Conservation (phyloP, 768 basidiomycete species). For the Tylopilus sp. region DNA sequence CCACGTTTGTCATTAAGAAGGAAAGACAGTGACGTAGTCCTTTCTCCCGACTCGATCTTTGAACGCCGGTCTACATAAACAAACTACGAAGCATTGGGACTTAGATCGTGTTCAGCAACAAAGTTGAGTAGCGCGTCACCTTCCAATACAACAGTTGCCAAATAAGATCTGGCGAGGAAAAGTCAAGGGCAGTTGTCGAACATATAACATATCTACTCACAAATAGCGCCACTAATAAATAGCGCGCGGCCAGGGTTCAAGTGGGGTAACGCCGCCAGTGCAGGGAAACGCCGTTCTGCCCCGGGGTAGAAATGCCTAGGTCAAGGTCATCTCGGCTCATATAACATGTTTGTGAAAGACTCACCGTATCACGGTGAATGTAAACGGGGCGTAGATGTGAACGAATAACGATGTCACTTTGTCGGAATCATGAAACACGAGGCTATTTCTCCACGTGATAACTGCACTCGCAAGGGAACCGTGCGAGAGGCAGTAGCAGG, state of each 20-base stretch:
- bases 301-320: constrained; percentile 84
- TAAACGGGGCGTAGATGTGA: constrained; percentile 90
- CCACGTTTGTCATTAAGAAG: constrained; percentile 87
- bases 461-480: constrained; percentile 91
- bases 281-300: constrained; percentile 82
- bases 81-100: constrained; percentile 45
- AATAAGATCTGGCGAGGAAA: constrained; percentile 62
- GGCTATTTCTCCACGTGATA: constrained; percentile 96
- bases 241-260: constrained; percentile 70
- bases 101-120: neutral
- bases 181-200: constrained; percentile 5
- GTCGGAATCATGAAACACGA: constrained; percentile 96
- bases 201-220: constrained; percentile 44
- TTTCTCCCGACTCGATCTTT: constrained; percentile 89
- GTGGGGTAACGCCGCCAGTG: constrained; percentile 63
- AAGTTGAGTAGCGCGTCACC: constrained; percentile 34
- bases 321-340: constrained; percentile 2
- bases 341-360: constrained; percentile 20
- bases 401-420: constrained; percentile 95
- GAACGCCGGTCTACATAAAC: constrained; percentile 82
- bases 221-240: constrained; percentile 77
- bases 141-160: constrained; percentile 98
- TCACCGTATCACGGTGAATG: constrained; percentile 87
- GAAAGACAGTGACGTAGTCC: constrained; percentile 86
- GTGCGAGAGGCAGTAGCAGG: constrained; percentile 90